Base-by-base conservation (phyloP, 2,329 filamentous ascomycete genomes). In the Massarina eburnea region DNA sequence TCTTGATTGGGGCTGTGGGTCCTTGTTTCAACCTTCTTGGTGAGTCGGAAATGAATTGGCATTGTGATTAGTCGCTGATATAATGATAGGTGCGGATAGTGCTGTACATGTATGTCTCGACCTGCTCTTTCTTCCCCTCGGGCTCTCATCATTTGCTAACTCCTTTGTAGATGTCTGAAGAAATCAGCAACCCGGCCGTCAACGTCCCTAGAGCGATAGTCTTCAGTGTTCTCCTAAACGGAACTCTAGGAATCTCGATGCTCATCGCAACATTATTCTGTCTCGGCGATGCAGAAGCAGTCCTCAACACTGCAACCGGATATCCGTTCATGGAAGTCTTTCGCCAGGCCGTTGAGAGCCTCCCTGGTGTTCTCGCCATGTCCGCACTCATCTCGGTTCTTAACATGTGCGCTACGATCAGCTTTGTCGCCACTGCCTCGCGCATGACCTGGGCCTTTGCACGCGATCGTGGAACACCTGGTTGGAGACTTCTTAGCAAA, bases 311-410 rank as follows among this genome's bases (percentile, higher is more conserved):
- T 1, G 4, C 15, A 7, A 26, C 30, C 9, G 27, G 27, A 30
- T 76, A 80, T 21, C 58, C 62, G 0, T 62, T 66, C 53, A 52
- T 69, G 45, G 51, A 57, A 15, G 59, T 69, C 26, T 58, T 65
- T 51, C 39, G 47, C 2, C 45, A 62, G 4, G 62, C 59, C 17
- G 56, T 41, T 8, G 20, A 33, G 20, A 43, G 27, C 9, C 14
- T 18, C 9, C 41, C 49, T 12, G 24, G n/a, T 9, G 72, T 71
- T 1, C 71, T 75, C 5, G 74, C 71, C 8, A 73, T 80, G 62
- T 66, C 45, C 8, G 18, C 36, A 6, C 36, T 49, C 1, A 24
- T 56, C 12, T 26, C 46, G 10, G 44, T 60, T 22, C 58, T 67
- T 44, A 52, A 54, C 17, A 58, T 69, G 49, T 59, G 45, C 14